These are phyloP conservation scores for Claviceps capensis DNA, from an alignment of 2,329 filamentous ascomycete genomes.

Conservation along the genomic window DNA sequence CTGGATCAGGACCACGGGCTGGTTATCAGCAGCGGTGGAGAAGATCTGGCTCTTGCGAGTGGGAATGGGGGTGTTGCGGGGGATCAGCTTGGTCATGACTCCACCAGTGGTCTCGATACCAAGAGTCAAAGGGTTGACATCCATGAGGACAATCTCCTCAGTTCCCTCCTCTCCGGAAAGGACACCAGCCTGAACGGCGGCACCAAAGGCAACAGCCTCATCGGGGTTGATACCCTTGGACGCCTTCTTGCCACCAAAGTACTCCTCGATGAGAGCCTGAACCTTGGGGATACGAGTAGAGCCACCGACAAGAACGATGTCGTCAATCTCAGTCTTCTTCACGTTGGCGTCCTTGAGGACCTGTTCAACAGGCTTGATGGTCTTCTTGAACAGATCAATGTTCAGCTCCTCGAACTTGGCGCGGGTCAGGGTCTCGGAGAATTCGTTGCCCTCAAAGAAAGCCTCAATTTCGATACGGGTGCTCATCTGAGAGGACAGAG, in stretches of 20 bases:
- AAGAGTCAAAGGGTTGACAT: constrained; percentile 90
- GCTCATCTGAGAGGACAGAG: constrained; percentile 86
- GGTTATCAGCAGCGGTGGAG: constrained; percentile 92
- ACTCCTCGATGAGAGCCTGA: constrained; percentile 86
- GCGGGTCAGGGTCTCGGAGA: constrained; percentile 94
- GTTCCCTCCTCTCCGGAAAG: constrained; percentile 78
- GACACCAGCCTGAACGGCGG: constrained; percentile 92
- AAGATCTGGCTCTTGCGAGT: constrained; percentile 98
- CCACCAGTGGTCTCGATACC: constrained; percentile 96
- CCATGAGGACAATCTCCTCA: constrained; percentile 78
- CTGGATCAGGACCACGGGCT: constrained; percentile 89
- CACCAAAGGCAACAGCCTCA: constrained; percentile 95
- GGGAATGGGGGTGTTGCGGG: constrained; percentile 85
- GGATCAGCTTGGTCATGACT: constrained; percentile 95
- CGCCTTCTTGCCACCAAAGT: constrained; percentile 88
- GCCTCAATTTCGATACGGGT: constrained; percentile 93
- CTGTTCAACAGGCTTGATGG: constrained; percentile 95
- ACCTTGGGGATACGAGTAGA: constrained; percentile 99
- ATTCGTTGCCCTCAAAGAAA: constrained; percentile 93
- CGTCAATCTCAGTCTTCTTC: constrained; percentile 87
- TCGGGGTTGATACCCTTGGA: constrained; percentile 99
- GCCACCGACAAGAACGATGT: constrained; percentile 96
- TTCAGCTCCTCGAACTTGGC: constrained; percentile 99
- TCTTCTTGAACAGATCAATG: constrained; percentile 99
- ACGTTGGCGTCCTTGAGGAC: constrained; percentile 97